Evolutionary conservation across 257 asterid species (phyloP), one percentile per base, ranked within the genome.

Genomic region (Solanum tarijense): DNA sequence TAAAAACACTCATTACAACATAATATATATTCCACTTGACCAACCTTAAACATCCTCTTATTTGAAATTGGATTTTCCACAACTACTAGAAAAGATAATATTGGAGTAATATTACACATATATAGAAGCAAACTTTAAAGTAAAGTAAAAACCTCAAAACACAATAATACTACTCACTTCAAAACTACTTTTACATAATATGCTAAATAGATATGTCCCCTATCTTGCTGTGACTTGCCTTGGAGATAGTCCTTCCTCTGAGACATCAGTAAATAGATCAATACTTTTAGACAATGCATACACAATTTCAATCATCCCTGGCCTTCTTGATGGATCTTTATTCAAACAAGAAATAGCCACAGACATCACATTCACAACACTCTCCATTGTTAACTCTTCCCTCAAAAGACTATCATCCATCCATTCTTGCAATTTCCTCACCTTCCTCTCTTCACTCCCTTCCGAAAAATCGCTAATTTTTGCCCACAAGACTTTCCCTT

Each of bases 221-320:
- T 91, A 96, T 87, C 99, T 95, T 29, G 98, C 98, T 62, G 87
- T 78, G 16, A 94, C 87, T 35, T 92, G 90, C 68, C 92, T 90
- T 16, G 99, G 98, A 35, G 98, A 96, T 41, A 90, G 74, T 9
- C 96, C 95, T 68, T 94, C 98, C 82, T 90, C 96, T 9, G 99
- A 96, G 52, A 87, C 87, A 92, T 96, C 99, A 72, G 91, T 93
- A 83, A 94, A 89, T 79, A 93, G 13, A 75, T 96, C 98, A 88
- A 94, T 97, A 88, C 98, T 95, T 94, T 94, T 97, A 1, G 96
- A 94, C 92, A 97, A 87, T 2, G 99, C 96, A 89, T 97, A 97
- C 48, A 97, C 99, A 84, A 97, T 95, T 31, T 97, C 99, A 88
- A 97, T 94, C 98, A 96, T 97, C 69, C 92, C 92, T 73, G 99